Percentiles rank a stretch among this genome's conserved stretches.
These are phyloP conservation scores for Cercophora newfieldiana DNA, from an alignment of 495 filamentous ascomycete species.

Conservation along the genomic window DNA sequence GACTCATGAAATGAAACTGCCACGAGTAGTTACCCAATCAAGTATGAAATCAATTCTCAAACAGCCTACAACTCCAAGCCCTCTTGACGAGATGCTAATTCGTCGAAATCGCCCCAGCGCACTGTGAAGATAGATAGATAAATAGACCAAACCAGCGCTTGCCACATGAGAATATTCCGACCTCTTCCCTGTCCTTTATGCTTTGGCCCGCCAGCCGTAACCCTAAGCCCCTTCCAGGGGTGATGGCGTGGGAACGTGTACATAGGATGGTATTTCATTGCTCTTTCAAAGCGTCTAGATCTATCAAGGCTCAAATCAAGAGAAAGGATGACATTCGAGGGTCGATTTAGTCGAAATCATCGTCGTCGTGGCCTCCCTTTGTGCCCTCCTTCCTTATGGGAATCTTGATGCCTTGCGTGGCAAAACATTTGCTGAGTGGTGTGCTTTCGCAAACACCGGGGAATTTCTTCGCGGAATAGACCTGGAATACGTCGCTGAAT, in stretches of 20 bases:
- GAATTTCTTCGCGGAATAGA: conserved; percentile 97
- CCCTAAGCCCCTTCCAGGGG: not conserved
- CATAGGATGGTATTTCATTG: not conserved
- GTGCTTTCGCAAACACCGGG: conserved; percentile 96
- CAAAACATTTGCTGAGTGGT: conserved; percentile 89
- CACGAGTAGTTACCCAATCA: not conserved
- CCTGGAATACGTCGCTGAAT: conserved; percentile 89
- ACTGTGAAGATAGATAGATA: too few species aligned
- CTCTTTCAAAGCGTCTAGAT: not conserved
- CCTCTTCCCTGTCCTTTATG: not conserved
- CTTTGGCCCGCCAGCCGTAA: not conserved
- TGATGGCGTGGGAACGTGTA: not conserved
- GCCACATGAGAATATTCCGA: not conserved
- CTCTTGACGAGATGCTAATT: not conserved
- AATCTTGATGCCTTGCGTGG: conserved; percentile 94
- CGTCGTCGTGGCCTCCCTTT: conserved; percentile 62
- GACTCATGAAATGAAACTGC: not conserved
- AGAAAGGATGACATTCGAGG: not conserved
- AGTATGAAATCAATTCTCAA: not conserved
- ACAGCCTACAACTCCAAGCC: not conserved
- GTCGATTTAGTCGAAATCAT: conserved; percentile 6
- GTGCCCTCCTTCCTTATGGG: conserved; percentile 85
- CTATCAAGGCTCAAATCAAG: not conserved
- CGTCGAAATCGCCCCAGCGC: not conserved
- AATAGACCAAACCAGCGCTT: not conserved